phyloP scores from a whole-genome alignment of 73 alveolate genomes.

The Tetrahymena thermophila region DNA sequence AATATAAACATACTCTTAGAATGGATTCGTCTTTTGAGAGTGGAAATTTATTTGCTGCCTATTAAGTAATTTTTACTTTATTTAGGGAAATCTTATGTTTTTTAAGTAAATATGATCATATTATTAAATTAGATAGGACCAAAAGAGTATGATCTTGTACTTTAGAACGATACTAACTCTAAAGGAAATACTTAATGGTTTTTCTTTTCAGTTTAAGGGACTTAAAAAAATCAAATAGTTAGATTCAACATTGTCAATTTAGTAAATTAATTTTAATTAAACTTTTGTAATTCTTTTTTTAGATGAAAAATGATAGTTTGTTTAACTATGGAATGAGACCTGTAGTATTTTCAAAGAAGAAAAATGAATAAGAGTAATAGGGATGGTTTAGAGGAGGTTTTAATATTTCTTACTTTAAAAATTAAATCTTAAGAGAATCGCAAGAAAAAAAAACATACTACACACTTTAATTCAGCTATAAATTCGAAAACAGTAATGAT shows the following conservation, averaged over 20 bases:
- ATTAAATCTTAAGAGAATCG: constrained; percentile 19
- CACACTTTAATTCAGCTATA: constrained; percentile 83
- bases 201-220: constrained; percentile 1
- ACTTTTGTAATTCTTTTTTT: not conserved
- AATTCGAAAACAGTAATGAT: constrained; percentile 79
- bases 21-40: not conserved
- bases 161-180: not conserved
- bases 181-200: not conserved
- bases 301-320: constrained; percentile 65
- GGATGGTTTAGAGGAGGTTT: constrained; percentile 73
- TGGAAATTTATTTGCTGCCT: not conserved
- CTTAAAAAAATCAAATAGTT: constrained; percentile 7
- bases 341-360: constrained; percentile 51
- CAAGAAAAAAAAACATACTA: constrained; percentile 53
- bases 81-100: not conserved
- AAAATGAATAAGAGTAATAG: not conserved
- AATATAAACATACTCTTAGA: not conserved
- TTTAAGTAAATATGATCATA: not conserved
- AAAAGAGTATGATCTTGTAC: not conserved
- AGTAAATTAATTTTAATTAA: constrained; percentile 6
- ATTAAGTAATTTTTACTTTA: not conserved
- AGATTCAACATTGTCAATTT: constrained; percentile 45
- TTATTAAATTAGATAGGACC: not conserved
- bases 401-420: constrained; percentile 51
- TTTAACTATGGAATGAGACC: constrained; percentile 79